These are phyloP conservation scores for Thelephora ganbajun DNA, from an alignment of 768 basidiomycete species.

Conservation along the genomic window DNA sequence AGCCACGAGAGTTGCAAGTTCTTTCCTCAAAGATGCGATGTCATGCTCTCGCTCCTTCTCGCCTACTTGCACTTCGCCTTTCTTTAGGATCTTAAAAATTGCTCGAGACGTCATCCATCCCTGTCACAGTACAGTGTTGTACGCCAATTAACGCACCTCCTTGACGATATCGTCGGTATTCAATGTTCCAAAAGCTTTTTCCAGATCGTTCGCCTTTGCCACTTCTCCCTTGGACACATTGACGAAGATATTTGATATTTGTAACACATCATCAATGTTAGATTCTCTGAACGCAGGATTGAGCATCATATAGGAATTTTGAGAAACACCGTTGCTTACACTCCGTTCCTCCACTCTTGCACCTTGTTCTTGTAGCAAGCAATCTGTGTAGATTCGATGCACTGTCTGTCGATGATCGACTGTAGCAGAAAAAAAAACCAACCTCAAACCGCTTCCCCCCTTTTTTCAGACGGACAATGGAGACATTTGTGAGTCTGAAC, in stretches of 20 bases:
- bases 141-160: conserved; percentile 37
- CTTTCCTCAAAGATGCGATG: conserved; percentile 62
- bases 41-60: conserved; percentile 96
- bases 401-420: neutral
- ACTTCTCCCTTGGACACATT: conserved; percentile 96
- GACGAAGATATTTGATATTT: conserved; percentile 89
- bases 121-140: neutral
- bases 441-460: conserved; percentile 97
- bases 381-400: conserved; percentile 37
- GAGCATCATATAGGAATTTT: neutral
- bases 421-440: conserved; percentile 6
- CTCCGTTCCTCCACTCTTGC: conserved; percentile 87
- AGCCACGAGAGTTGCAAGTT: conserved; percentile 88
- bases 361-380: conserved; percentile 99
- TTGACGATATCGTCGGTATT: conserved; percentile 61
- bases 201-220: conserved; percentile 77
- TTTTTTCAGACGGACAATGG: conserved; percentile 91
- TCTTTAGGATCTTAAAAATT: conserved; percentile 64
- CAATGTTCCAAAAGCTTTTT: conserved; percentile 80
- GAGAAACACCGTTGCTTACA: conserved; percentile 34
- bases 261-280: conserved; percentile 87
- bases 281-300: conserved; percentile 48
- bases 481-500: conserved; percentile 87
- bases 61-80: conserved; percentile 93
- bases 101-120: neutral